phyloP scores from a whole-genome alignment of 495 filamentous ascomycete species.

The Entonaema liquescens region DNA sequence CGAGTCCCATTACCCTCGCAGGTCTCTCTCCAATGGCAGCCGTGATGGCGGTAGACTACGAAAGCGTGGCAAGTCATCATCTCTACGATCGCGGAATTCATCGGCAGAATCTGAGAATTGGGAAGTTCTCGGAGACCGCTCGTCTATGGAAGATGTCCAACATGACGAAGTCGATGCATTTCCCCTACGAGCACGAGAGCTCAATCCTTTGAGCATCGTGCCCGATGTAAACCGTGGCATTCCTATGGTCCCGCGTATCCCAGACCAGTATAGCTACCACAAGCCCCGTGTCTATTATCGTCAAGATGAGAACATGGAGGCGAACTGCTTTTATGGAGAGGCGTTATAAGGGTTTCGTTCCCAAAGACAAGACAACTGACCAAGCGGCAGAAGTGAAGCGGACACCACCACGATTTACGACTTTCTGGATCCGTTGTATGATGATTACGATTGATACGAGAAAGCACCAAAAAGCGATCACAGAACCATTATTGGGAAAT shows the following conservation, averaged over 20 bases:
- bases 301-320: constrained; percentile 11
- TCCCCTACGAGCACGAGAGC: constrained; percentile 15
- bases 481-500: constrained; percentile 12
- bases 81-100: constrained; percentile 24
- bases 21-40: constrained; percentile 20
- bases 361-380: neutral
- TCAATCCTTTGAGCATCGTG: constrained; percentile 42
- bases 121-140: constrained; percentile 1
- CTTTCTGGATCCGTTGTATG: constrained; percentile 6
- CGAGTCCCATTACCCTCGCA: constrained; percentile 9
- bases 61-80: constrained; percentile 32
- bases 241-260: constrained; percentile 47
- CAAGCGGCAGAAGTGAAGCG: constrained; percentile 1
- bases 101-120: constrained; percentile 3
- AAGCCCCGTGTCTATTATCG: constrained; percentile 12
- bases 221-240: constrained; percentile 52
- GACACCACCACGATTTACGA: constrained; percentile 3
- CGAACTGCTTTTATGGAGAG: constrained; percentile 21
- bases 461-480: constrained; percentile 13
- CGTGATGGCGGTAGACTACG: constrained; percentile 24
- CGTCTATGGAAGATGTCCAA: neutral
- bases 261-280: constrained; percentile 41
- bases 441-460: constrained; percentile 31
- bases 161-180: constrained; percentile 9
- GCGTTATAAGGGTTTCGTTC: constrained; percentile 16